Percentiles rank a stretch among this genome's conserved stretches.
Evolutionary conservation across 495 filamentous ascomycete species (phyloP).

Genomic region (Astrothelium subdiscretum): DNA sequence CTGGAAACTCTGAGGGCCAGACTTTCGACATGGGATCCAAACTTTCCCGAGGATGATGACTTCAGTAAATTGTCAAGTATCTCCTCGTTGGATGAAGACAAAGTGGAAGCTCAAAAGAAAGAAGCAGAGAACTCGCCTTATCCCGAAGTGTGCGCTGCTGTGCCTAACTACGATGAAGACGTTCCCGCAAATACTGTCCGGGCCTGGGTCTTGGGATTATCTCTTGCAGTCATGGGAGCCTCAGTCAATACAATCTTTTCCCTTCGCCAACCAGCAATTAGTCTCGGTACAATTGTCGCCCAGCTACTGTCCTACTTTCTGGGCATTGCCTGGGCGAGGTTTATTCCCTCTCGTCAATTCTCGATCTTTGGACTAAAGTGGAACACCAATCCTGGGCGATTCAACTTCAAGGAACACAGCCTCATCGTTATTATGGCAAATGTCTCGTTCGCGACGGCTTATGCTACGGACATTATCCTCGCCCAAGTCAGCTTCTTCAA

Average conservation of each 20-base stretch:
- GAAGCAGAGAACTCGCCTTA: constrained; percentile 38
- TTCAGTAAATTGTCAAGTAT: constrained; percentile 23
- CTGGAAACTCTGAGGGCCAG: not conserved
- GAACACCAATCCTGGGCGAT: constrained; percentile 1
- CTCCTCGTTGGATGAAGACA: constrained; percentile 27
- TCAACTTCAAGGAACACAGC: constrained; percentile 2
- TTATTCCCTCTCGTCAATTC: constrained; percentile 47
- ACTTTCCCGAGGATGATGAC: constrained; percentile 32
- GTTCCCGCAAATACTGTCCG: constrained; percentile 57
- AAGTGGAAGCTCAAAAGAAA: not conserved
- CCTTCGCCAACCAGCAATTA: constrained; percentile 60
- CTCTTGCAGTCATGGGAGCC: constrained; percentile 59
- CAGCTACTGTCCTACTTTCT: constrained; percentile 74
- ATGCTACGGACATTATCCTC: not conserved
- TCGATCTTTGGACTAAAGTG: constrained; percentile 37
- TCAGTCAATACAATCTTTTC: constrained; percentile 18
- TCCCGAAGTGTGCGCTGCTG: constrained; percentile 42
- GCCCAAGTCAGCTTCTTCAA: constrained; percentile 5
- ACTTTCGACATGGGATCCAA: constrained; percentile 32
- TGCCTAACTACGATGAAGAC: constrained; percentile 36
- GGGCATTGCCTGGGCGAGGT: constrained; percentile 47
- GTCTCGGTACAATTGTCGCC: constrained; percentile 71
- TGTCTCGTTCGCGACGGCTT: not conserved
- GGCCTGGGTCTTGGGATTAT: constrained; percentile 60
- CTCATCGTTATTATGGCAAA: constrained; percentile 9